Evolutionary conservation across 257 asterid species (phyloP).

Genomic region (Marsdenia floribunda): DNA sequence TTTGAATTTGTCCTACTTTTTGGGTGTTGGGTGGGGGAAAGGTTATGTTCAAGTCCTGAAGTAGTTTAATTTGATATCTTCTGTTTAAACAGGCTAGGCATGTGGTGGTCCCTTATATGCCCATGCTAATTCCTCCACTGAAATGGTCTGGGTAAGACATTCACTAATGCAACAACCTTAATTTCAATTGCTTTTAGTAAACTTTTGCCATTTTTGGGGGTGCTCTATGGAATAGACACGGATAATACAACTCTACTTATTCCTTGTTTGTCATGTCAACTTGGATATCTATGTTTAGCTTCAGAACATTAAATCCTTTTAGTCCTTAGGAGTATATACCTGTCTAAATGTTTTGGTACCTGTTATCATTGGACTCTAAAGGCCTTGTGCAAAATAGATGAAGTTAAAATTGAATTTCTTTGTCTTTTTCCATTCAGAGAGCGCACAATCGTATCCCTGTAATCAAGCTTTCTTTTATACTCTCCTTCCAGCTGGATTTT

Average conservation of each 20-base stretch:
- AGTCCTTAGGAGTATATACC: not conserved
- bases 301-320: not conserved
- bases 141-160: constrained; percentile 82
- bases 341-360: not conserved
- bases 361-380: not conserved
- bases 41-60: not conserved
- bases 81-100: constrained; percentile 72
- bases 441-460: no score
- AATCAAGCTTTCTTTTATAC: no score
- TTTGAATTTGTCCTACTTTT: not conserved
- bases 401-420: not conserved
- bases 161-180: constrained; percentile 9
- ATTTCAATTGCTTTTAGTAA: not conserved
- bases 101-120: constrained; percentile 99
- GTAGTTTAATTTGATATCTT: constrained; percentile 10
- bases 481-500: no score
- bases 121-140: constrained; percentile 93
- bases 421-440: no score
- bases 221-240: not conserved
- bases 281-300: not conserved
- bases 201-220: not conserved
- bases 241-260: not conserved
- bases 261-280: not conserved
- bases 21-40: not conserved
- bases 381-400: not conserved